phyloP scores from a whole-genome alignment of 495 filamentous ascomycete species.

The Entonaema liquescens region DNA sequence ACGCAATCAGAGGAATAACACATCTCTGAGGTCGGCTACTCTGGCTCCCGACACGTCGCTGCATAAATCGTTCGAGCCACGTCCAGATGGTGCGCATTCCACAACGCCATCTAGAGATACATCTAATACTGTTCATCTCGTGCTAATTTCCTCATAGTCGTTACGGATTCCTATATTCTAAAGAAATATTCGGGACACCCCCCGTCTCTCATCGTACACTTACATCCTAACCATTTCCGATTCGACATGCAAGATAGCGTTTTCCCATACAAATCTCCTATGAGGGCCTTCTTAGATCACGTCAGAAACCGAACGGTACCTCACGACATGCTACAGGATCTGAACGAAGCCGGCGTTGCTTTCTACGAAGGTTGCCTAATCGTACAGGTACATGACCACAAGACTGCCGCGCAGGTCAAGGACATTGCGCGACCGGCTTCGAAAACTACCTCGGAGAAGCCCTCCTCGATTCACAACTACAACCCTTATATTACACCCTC shows the following conservation, averaged over 20 bases:
- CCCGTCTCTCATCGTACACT: constrained; percentile 86
- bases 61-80: constrained; percentile 51
- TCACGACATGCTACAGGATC: constrained; percentile 62
- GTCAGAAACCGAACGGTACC: constrained; percentile 58
- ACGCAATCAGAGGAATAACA: constrained; percentile 54
- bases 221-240: constrained; percentile 85
- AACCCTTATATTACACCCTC: constrained; percentile 89
- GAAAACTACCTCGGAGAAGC: constrained; percentile 66
- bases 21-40: constrained; percentile 55
- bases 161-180: constrained; percentile 78
- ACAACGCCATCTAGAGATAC: constrained; percentile 6
- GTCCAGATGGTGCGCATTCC: constrained; percentile 54
- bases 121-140: not conserved
- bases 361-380: constrained; percentile 98
- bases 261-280: constrained; percentile 89
- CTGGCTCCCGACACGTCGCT: constrained; percentile 51
- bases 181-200: constrained; percentile 77
- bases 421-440: constrained; percentile 64
- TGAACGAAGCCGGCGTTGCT: constrained; percentile 71
- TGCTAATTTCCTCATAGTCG: constrained; percentile 55
- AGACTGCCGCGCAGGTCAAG: constrained; percentile 66
- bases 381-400: constrained; percentile 88
- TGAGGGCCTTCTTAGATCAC: constrained; percentile 84
- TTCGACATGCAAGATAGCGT: constrained; percentile 95
- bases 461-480: constrained; percentile 90